A percentile compares a stretch with the other conserved stretches of the same genome.
Conservation (phyloP, 2,329 filamentous ascomycete species). For the Juglanconis juglandina region DNA sequence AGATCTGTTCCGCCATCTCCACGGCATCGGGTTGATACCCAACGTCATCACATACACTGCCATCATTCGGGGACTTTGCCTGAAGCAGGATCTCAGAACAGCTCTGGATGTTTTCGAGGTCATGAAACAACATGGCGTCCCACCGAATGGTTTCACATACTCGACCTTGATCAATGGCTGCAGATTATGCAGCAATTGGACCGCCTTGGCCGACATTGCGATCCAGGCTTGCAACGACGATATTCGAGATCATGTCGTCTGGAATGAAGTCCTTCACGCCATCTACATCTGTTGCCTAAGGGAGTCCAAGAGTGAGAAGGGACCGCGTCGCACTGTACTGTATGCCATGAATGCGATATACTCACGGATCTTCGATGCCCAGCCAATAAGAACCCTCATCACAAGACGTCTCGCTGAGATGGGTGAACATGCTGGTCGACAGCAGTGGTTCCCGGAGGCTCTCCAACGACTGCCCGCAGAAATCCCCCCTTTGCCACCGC, state of each 20-base stretch:
- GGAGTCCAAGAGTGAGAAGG: constrained; percentile 33
- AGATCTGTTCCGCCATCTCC: constrained; percentile 52
- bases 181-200: constrained; percentile 53
- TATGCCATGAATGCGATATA: constrained; percentile 48
- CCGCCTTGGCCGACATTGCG: constrained; percentile 53
- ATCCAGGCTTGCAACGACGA: constrained; percentile 46
- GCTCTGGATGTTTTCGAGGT: constrained; percentile 64
- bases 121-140: constrained; percentile 55
- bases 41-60: constrained; percentile 64
- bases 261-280: constrained; percentile 51
- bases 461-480: constrained; percentile 16
- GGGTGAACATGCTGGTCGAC: neutral
- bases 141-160: constrained; percentile 65
- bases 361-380: constrained; percentile 43
- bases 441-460: constrained; percentile 9
- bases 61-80: constrained; percentile 68
- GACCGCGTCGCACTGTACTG: constrained; percentile 31
- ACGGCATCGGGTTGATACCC: constrained; percentile 59
- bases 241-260: constrained; percentile 45
- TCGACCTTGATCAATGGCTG: constrained; percentile 69
- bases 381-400: constrained; percentile 40
- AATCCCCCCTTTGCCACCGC: constrained; percentile 18
- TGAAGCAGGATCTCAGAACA: constrained; percentile 58
- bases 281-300: constrained; percentile 43
- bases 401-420: constrained; percentile 19